Conservation (phyloP, 2,329 filamentous ascomycete species). For the Aspergillus neoniger region DNA sequence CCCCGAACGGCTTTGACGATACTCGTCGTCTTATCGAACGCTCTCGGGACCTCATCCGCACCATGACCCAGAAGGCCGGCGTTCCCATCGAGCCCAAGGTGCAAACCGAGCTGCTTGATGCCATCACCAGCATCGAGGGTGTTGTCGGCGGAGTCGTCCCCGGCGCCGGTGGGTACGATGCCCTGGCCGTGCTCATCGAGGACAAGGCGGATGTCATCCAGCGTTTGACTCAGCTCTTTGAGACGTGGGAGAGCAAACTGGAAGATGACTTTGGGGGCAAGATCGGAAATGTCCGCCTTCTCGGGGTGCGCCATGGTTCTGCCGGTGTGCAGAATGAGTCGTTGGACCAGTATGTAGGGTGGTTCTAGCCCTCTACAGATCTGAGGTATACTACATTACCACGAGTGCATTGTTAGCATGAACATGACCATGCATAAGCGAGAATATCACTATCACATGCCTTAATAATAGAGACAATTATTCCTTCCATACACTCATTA, state of each 20-base stretch:
- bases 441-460: too few relatives aligned
- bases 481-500: background rate
- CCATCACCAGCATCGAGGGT: conserved; percentile 68
- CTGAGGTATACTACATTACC: background rate
- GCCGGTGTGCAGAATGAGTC: conserved; percentile 47
- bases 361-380: conserved; percentile 22
- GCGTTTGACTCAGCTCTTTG: conserved; percentile 63
- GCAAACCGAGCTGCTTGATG: conserved; percentile 83
- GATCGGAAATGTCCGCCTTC: conserved; percentile 47
- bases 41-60: conserved; percentile 64
- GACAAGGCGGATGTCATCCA: conserved; percentile 68
- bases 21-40: conserved; percentile 54
- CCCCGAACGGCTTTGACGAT: conserved; percentile 52
- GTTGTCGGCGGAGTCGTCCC: conserved; percentile 91
- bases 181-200: conserved; percentile 75
- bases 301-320: conserved; percentile 50
- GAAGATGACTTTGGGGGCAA: conserved; percentile 49
- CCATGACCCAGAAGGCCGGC: conserved; percentile 71
- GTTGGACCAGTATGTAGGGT: conserved; percentile 40
- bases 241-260: conserved; percentile 60
- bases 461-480: too few relatives aligned
- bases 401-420: background rate
- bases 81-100: conserved; percentile 87
- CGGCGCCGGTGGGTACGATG: conserved; percentile 91
- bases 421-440: background rate